Evolutionary conservation across 2,329 filamentous ascomycete genomes (phyloP).

Genomic region (Diaporthe batatas): DNA sequence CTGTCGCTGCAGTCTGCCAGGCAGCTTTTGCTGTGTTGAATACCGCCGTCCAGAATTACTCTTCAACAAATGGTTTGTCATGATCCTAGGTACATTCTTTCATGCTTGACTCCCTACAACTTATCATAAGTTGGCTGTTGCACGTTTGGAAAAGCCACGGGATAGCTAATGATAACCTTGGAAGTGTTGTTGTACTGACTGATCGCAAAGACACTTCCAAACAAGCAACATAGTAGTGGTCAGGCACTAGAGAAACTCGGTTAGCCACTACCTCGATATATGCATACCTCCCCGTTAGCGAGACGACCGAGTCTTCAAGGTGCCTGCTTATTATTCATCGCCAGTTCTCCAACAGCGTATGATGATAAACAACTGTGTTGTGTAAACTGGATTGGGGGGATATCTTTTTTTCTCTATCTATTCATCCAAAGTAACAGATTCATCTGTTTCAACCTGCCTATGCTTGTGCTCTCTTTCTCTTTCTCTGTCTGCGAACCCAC

Average conservation of each 20-base stretch:
- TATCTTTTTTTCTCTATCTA: slow-evolving; percentile 37
- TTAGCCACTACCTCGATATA: not conserved
- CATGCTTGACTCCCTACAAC: not conserved
- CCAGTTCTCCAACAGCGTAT: not conserved
- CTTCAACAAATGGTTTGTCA: not conserved
- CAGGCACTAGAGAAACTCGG: not conserved
- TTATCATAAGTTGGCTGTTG: not conserved
- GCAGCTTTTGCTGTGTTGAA: not conserved
- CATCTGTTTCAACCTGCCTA: not conserved
- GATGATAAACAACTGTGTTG: not conserved
- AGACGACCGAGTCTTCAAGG: not conserved
- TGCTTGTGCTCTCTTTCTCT: slow-evolving; percentile 2
- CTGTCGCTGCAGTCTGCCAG: too few relatives aligned
- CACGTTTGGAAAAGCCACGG: not conserved
- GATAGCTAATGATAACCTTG: too few relatives aligned
- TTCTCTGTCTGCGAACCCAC: not conserved
- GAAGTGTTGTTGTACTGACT: not conserved
- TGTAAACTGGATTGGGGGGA: slow-evolving; percentile 39
- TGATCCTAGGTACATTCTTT: not conserved
- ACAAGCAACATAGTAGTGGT: not conserved
- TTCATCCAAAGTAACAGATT: slow-evolving; percentile 10
- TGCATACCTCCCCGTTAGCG: not conserved
- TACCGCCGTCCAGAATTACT: too few relatives aligned
- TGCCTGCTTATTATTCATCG: too few relatives aligned
- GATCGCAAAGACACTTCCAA: too few relatives aligned